phyloP scores from a whole-genome alignment of 139 green algal species.

The Chlorella sp. region DNA sequence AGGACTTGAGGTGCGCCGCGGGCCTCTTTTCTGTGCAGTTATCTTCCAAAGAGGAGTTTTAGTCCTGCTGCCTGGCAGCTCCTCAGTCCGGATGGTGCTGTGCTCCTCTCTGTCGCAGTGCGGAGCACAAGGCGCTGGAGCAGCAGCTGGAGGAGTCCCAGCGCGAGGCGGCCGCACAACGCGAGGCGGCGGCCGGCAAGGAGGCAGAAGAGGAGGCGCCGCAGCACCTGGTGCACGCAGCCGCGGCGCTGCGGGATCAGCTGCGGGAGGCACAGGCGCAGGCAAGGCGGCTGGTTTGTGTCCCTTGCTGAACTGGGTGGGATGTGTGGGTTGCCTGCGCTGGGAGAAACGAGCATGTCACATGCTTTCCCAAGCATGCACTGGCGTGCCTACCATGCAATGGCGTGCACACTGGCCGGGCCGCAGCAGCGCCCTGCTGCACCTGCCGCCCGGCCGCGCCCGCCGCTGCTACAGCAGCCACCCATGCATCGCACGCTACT shows the following conservation, averaged over 20 bases:
- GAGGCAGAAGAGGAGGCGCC: background rate
- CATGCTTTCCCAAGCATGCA: too few relatives aligned
- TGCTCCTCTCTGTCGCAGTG: background rate
- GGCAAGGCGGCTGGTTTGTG: background rate
- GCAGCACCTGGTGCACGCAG: background rate
- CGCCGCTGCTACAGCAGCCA: conserved; percentile 20
- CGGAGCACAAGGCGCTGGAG: conserved; percentile 19
- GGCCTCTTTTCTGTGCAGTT: too few relatives aligned
- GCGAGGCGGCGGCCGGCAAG: background rate
- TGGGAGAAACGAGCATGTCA: too few relatives aligned
- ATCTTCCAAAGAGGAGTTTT: too few relatives aligned
- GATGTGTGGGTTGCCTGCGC: too few relatives aligned
- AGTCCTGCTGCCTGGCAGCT: too few relatives aligned
- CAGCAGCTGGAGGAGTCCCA: conserved; percentile 5
- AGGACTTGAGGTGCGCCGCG: conserved; percentile 3
- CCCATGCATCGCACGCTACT: background rate
- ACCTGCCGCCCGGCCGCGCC: background rate
- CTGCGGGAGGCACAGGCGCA: background rate
- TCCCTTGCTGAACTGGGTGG: background rate
- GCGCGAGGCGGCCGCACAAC: background rate
- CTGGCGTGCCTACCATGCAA: too few relatives aligned
- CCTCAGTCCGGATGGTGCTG: too few relatives aligned
- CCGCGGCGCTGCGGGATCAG: background rate
- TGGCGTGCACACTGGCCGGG: background rate
- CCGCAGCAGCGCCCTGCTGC: background rate